phyloP scores from a whole-genome alignment of 176 grass and related monocot species.

The Metroxylon sagu region DNA sequence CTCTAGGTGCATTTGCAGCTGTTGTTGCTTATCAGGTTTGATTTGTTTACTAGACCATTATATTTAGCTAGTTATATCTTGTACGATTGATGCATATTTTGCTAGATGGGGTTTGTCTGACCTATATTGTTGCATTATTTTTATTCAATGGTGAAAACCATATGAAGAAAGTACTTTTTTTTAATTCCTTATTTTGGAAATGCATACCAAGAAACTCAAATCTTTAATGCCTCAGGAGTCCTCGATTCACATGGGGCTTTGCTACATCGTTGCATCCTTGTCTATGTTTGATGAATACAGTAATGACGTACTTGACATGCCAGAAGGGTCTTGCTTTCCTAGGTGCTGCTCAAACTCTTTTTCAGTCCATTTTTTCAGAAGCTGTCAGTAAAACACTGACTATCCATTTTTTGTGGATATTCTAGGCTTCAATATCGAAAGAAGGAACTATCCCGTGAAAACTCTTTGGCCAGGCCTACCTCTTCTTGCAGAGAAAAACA shows the following conservation, averaged over 20 bases:
- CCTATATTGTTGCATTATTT: no score
- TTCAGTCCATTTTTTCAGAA: neutral
- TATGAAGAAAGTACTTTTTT: neutral
- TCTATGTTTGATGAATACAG: conserved; percentile 97
- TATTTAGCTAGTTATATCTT: neutral
- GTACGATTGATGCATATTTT: neutral
- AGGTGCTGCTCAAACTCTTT: conserved; percentile 32
- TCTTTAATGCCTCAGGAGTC: conserved; percentile 56
- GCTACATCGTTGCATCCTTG: conserved; percentile 61
- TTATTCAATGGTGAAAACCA: no score
- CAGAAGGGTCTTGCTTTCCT: conserved; percentile 90
- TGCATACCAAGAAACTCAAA: no score
- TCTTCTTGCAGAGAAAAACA: conserved; percentile 50
- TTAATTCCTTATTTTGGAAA: neutral
- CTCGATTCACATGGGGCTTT: conserved; percentile 58
- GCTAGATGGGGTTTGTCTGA: no score
- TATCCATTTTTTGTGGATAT: conserved; percentile 22
- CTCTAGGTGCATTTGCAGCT: conserved; percentile 75
- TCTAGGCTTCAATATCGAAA: conserved; percentile 64
- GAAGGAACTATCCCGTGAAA: conserved; percentile 14
- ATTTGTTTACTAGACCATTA: neutral
- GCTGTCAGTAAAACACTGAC: neutral
- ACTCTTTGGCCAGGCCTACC: conserved; percentile 33
- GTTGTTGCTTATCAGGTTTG: conserved; percentile 84
- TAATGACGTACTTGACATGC: conserved; percentile 92